Base-by-base conservation (phyloP, 2,329 filamentous ascomycete genomes). In the Xenosphaeropsis pyriputrescens region DNA sequence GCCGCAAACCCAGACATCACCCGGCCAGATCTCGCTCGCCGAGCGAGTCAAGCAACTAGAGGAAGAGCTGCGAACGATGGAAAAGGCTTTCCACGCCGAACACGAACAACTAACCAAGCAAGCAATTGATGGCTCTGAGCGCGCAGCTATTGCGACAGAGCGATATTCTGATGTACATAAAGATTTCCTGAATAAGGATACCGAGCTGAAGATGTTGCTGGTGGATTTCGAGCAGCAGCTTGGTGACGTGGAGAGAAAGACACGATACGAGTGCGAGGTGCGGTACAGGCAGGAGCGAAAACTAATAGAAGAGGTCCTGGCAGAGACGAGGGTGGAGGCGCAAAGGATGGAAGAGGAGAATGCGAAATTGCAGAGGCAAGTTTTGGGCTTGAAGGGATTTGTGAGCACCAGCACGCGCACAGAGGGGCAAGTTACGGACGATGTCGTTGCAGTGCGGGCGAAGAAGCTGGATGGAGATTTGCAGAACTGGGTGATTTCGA, bases 401-500 rank as follows among this genome's bases (percentile, higher is more conserved):
- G 78, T 85, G 40, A 81, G 79, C 48, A 72, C 68, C 16, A 73
- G 71, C 44, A 81, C 78, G 8, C 62, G 75, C 22, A 63, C 67
- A 36, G 72, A 74, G 19, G 70, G 70, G 16, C 71, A 77, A 43
- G 56, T 62, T 34, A 76, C 74, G 43, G 80, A 85, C 49, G 75
- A 79, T 54, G 72, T 75, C 9, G 70, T 85, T 50, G 69, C 63
- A 2, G 72, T 79, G 36, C 64, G 66, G 8, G 72, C 81, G 62
- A 63, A 67, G 36, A 64, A 68, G 40, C 54, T 85, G 34, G 71
- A 72, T 15, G 79, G 83, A 48, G 71, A 77, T 17, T 57, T 83
- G 47, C 78, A 84, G 57, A 83, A 85, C 48, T 85, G 79, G 79
- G 71, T 79, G 3, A 75, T 85, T 47, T 68, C 71, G 18, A 72